Evolutionary conservation across 1,284 basidiomycete species (phyloP), one percentile per base, ranked within the genome.

Genomic region (Phellopilus nigrolimitatus): DNA sequence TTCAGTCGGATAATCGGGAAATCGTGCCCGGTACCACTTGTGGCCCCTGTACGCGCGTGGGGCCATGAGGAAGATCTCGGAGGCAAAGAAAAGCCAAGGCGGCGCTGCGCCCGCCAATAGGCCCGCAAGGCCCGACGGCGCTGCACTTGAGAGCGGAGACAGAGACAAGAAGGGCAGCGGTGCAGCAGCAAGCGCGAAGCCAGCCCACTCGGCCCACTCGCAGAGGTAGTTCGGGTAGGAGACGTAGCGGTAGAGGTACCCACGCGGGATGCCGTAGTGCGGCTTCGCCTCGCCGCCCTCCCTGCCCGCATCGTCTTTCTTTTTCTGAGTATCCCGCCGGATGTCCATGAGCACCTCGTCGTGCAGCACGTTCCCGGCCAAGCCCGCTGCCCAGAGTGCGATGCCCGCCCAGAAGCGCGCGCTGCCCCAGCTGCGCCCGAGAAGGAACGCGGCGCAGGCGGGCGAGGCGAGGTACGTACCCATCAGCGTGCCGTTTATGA

Each of bases 221-320:
- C 87, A 92, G 45, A 93, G 72, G 67, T 97, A 97, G 68, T 97
- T 94, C 1, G 94, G 93, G 68, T 84, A 95, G n/a, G 91, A 91
- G 58, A 97, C 74, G 63, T 78, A 82, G 43, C 67, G 62, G 72
- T 90, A 97, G 27, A 95, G 70, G 3, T 82, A 81, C 0, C 92
- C 93, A 47, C 82, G 74, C 0, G 94, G 94, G 56, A 97, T 84
- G 3, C 81, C 81, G 64, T 97, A 97, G 66, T 84, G 74, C 40
- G 53, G 55, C 8, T 58, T 56, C 38, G 55, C 53, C 41, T 54
- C 53, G 47, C 54, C 52, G 31, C 53, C 55, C 22, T 49, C 50
- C n/a, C 57, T 49, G 36, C 58, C 54, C 43, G 61, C 56, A 51
- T 57, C 53, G 37, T 54, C 53, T 46, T 55, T 51, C 30, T 54